Base-by-base conservation (phyloP, 768 basidiomycete genomes). In the Lactarius akahatsu region DNA sequence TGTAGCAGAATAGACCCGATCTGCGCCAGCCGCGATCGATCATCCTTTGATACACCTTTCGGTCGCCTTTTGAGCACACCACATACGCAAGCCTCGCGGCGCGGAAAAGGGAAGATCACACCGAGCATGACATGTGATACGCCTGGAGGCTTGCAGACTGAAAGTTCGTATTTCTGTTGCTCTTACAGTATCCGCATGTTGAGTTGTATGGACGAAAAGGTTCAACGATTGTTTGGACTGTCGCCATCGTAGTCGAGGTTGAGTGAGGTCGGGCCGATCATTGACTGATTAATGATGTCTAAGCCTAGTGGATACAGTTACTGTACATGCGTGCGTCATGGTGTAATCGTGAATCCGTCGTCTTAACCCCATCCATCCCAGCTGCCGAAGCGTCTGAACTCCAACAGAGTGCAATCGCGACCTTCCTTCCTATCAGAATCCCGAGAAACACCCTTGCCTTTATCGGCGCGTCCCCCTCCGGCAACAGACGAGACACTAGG, bases 21-120 rank as follows among this genome's bases (percentile, higher is more conserved):
- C 92, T 83, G 62, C 92, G 84, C 92, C 92, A 94, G 30, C 92
- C 91, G 23, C 87, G 82, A 76, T 93, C 87, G 69, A 93, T 87
- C 90, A 94, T 91, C 70, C 76, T 79, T 73, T 92, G 91, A 76
- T 94, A 94, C 23, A 81, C 82, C 91, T 93, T 55, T 28, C 34
- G 20, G 30, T 50, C 57, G 11, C 38, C 52, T 1, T 1, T 55
- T n/a, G 36, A 61, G 23, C 52, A 40, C 16, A 18, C 26, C 50
- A 15, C 26, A 52, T 57, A 36, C 32, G n/a, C 56, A 20, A 2
- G 32, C 30, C 56, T 18, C 56, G 56, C 56, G 15, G 56, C 47
- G 18, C 16, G 20, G 28, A 34, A 20, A 18, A 13, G 8, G 15
- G 16, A 26, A 26, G 18, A n/a, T 32, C 58, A 62, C 66, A 67